Conservation (phyloP, 306 rosid species). For the Rosa persica region DNA sequence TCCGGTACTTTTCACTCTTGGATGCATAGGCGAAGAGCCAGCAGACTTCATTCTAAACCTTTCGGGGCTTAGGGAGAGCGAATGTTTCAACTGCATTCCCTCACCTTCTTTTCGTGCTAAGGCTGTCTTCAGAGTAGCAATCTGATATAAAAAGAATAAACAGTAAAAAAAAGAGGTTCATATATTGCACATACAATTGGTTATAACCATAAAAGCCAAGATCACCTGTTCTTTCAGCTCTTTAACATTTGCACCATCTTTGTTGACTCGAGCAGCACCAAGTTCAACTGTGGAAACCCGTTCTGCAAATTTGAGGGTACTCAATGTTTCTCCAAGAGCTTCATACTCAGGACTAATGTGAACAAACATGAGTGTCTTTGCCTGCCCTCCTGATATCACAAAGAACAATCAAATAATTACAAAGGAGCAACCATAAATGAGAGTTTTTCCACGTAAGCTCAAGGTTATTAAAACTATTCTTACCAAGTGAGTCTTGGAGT, state of each 20-base stretch:
- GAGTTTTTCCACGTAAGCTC: not conserved
- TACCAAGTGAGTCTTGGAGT: conserved; percentile 97
- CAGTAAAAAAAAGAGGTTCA: not conserved
- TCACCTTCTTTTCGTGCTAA: conserved; percentile 71
- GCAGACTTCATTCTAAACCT: conserved; percentile 44
- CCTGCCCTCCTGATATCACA: conserved; percentile 68
- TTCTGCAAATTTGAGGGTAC: conserved; percentile 96
- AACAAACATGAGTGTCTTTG: conserved; percentile 94
- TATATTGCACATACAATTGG: not conserved
- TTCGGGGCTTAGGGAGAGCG: conserved; percentile 45
- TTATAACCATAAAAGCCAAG: not conserved
- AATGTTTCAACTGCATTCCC: conserved; percentile 38
- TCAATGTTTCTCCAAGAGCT: conserved; percentile 78
- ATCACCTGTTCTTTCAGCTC: conserved; percentile 90
- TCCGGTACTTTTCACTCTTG: conserved; percentile 35
- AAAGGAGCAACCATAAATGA: not conserved
- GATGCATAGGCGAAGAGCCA: conserved; percentile 54
- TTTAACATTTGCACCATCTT: conserved; percentile 63
- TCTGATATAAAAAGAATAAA: conserved; percentile 35
- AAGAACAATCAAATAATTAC: conserved; percentile 15
- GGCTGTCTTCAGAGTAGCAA: conserved; percentile 76
- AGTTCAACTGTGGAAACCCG: conserved; percentile 84
- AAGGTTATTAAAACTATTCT: not conserved
- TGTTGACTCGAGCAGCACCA: conserved; percentile 79
- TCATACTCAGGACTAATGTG: conserved; percentile 89